A percentile compares a stretch with the other conserved stretches of the same genome.
These are phyloP conservation scores for Lyophyllum shimeji DNA, from an alignment of 768 basidiomycete genomes.

Conservation along the genomic window DNA sequence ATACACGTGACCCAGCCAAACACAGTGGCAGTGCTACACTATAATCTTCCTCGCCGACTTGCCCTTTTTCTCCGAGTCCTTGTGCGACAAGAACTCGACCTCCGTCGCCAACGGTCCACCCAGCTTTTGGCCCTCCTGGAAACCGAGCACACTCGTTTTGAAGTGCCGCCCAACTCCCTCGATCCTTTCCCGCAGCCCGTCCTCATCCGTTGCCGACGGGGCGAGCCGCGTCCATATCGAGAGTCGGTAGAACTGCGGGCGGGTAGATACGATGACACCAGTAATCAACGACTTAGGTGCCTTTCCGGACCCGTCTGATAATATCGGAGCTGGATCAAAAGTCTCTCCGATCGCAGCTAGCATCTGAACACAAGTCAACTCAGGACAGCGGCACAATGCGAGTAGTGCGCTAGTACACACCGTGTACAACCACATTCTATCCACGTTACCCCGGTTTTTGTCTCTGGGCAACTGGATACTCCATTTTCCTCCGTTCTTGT, in stretches of 20 bases:
- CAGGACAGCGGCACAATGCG: not conserved
- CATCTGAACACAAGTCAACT: conserved; percentile 60
- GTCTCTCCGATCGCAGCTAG: conserved; percentile 99
- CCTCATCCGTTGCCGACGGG: conserved; percentile 51
- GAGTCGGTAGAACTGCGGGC: conserved; percentile 93
- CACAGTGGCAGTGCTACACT: conserved; percentile 39
- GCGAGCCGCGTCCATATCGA: conserved; percentile 97
- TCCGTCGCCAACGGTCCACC: conserved; percentile 89
- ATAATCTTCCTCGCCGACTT: conserved; percentile 78
- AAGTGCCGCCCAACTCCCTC: conserved; percentile 87
- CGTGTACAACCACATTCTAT: conserved; percentile 98
- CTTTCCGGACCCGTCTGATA: conserved; percentile 37
- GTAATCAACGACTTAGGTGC: conserved; percentile 71
- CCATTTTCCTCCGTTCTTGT: conserved; percentile 98
- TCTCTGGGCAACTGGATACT: conserved; percentile 96
- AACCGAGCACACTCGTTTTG: conserved; percentile 89
- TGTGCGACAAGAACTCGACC: conserved; percentile 93
- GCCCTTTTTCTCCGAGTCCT: conserved; percentile 94
- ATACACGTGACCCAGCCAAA: conserved; percentile 3
- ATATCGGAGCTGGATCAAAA: conserved; percentile 83
- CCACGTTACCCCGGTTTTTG: conserved; percentile 81
- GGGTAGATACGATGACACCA: conserved; percentile 92
- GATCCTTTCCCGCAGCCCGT: conserved; percentile 71
- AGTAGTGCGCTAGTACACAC: conserved; percentile 50
- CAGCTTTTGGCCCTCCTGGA: conserved; percentile 67